These are phyloP conservation scores for Dryas integrifolia DNA, from an alignment of 331 rosid species.

Conservation along the genomic window DNA sequence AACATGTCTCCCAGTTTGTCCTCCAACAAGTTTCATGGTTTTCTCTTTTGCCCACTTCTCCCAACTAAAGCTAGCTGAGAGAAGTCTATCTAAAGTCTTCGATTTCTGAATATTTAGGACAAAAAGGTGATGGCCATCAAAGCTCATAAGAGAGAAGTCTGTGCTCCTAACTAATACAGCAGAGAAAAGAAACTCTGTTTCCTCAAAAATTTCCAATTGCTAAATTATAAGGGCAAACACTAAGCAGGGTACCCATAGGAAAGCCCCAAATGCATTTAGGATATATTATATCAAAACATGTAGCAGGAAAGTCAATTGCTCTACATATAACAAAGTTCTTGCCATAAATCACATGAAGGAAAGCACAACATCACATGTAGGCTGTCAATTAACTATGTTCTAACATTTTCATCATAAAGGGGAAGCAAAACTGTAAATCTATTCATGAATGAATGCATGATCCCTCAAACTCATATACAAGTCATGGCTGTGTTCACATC, in stretches of 20 bases:
- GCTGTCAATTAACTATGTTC: background rate
- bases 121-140: background rate
- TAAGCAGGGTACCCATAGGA: background rate
- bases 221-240: background rate
- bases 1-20: background rate
- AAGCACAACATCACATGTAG: background rate
- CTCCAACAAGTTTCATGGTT: background rate
- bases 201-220: constrained; percentile 4
- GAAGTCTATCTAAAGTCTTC: background rate
- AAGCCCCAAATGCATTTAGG: background rate
- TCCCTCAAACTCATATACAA: background rate
- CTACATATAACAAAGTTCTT: background rate
- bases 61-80: background rate
- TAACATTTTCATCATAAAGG: background rate
- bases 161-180: background rate
- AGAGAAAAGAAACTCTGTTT: background rate
- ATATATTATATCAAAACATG: background rate
- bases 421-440: background rate
- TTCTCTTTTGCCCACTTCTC: background rate
- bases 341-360: background rate
- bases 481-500: constrained; percentile 18
- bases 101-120: background rate
- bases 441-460: background rate
- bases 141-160: background rate
- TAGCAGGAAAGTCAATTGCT: background rate